A percentile compares a stretch with the other conserved stretches of the same genome.
Conservation (phyloP, 2,329 filamentous ascomycete species). For the Blumeria graminis region DNA sequence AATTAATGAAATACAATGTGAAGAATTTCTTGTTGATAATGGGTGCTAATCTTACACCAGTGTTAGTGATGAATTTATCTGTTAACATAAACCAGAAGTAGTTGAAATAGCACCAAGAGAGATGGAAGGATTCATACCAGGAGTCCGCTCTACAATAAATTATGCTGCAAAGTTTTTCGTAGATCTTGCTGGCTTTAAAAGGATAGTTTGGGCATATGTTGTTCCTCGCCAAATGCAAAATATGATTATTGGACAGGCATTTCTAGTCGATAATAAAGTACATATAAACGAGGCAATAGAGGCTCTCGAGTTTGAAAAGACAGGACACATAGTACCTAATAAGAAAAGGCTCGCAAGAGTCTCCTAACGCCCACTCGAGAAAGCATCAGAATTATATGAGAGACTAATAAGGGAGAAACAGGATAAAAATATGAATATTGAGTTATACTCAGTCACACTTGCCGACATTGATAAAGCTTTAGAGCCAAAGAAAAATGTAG, state of each 20-base stretch:
- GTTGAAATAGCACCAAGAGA: neutral
- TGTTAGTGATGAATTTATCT: neutral
- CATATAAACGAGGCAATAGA: neutral
- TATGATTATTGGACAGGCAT: neutral
- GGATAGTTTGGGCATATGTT: neutral
- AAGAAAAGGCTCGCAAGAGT: neutral
- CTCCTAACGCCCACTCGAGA: neutral
- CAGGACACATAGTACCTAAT: neutral
- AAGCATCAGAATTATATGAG: neutral
- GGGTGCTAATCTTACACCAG: neutral
- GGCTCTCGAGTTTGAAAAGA: no score
- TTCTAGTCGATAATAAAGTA: neutral
- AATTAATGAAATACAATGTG: neutral
- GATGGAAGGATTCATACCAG: neutral
- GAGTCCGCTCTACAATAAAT: neutral
- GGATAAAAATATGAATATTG: neutral
- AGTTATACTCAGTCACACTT: neutral
- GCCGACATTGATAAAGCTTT: neutral
- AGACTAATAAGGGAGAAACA: neutral
- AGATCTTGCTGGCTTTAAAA: neutral
- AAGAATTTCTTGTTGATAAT: neutral
- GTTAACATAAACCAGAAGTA: neutral
- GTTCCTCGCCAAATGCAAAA: neutral
- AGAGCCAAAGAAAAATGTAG: neutral
- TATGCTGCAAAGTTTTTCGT: neutral